Percentiles rank a stretch among this genome's conserved stretches.
phyloP scores from a whole-genome alignment of 495 filamentous ascomycete species.

The Elaphomyces granulatus region DNA sequence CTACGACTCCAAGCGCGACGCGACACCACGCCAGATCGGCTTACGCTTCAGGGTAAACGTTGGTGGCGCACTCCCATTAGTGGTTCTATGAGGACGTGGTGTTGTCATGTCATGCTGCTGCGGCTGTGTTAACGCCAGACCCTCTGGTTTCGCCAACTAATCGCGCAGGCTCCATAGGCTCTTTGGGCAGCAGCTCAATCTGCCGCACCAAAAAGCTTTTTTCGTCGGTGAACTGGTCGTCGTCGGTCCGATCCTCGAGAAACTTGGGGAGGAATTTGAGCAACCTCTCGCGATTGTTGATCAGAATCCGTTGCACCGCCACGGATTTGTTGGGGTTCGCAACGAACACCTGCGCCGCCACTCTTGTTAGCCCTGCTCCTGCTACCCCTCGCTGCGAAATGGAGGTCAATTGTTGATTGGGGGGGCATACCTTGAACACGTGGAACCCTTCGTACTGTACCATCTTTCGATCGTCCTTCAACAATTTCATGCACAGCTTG shows the following conservation, averaged over 20 bases:
- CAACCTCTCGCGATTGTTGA: constrained; percentile 88
- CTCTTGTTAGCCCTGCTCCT: too few species aligned
- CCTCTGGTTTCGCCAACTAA: constrained; percentile 7
- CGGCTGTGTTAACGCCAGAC: constrained; percentile 23
- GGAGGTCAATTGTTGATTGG: too few species aligned
- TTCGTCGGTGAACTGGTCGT: constrained; percentile 98
- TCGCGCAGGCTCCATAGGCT: constrained; percentile 37
- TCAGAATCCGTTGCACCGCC: constrained; percentile 83
- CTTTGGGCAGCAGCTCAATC: constrained; percentile 63
- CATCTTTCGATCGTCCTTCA: constrained; percentile 92
- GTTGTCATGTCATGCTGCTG: neutral
- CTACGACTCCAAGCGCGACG: too few species aligned
- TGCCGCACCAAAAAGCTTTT: constrained; percentile 92
- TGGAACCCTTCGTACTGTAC: constrained; percentile 99
- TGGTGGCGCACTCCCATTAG: too few species aligned
- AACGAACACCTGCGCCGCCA: constrained; percentile 65
- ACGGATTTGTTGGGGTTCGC: constrained; percentile 93
- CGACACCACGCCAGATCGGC: too few species aligned
- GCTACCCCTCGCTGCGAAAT: too few species aligned
- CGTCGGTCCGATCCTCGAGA: constrained; percentile 86
- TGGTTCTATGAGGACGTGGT: too few species aligned
- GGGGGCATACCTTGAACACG: constrained; percentile 70
- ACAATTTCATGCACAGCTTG: constrained; percentile 94
- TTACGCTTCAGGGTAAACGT: too few species aligned
- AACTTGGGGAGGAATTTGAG: constrained; percentile 81